phyloP scores from a whole-genome alignment of 257 asterid species.

The Salvia hispanica region DNA sequence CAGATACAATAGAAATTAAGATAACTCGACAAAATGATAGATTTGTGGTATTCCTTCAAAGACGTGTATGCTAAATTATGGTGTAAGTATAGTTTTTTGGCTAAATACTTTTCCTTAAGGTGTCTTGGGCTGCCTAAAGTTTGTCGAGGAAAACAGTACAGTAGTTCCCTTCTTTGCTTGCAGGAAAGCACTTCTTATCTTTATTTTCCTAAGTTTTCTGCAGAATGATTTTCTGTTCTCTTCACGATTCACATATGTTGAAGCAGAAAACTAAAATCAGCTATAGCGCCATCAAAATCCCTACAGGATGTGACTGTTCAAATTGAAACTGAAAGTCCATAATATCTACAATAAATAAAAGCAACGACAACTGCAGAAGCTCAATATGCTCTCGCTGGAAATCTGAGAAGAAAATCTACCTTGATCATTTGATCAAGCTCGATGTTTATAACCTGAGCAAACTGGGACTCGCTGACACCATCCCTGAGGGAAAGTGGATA shows the following conservation, averaged over 20 bases:
- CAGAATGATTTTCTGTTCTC: neutral
- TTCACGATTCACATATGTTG: neutral
- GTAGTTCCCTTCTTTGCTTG: neutral
- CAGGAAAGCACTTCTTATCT: neutral
- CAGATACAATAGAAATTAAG: neutral
- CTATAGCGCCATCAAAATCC: neutral
- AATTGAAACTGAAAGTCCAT: conserved; percentile 3
- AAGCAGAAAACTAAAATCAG: neutral
- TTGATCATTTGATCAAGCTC: conserved; percentile 88
- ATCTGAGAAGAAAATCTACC: conserved; percentile 49
- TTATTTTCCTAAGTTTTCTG: neutral
- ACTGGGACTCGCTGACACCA: conserved; percentile 95
- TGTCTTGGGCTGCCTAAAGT: neutral
- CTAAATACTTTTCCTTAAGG: neutral
- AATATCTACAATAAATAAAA: conserved; percentile 12
- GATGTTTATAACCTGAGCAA: conserved; percentile 68
- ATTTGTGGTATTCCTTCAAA: neutral
- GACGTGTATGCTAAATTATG: neutral
- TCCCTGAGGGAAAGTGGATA: conserved; percentile 59
- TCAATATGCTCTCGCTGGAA: conserved; percentile 22
- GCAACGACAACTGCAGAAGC: conserved; percentile 9
- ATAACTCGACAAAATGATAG: neutral
- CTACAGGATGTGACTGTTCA: neutral
- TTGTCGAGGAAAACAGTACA: neutral
- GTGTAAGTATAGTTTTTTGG: neutral